Evolutionary conservation across 306 rosid genomes (phyloP), one percentile per base, ranked within the genome.

Genomic region (Inga oerstediana): DNA sequence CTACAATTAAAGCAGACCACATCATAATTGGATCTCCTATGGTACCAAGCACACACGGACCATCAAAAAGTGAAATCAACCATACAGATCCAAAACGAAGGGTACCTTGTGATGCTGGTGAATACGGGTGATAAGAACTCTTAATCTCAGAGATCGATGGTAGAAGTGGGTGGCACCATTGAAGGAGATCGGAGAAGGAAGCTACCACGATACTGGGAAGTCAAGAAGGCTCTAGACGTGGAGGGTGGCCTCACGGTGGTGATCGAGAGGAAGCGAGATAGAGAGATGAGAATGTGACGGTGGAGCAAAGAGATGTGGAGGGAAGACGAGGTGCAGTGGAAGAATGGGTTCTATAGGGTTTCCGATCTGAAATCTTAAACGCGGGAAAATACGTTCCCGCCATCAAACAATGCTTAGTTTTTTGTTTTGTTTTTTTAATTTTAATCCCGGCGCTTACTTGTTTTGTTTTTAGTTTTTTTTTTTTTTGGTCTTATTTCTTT

Each of bases 361-460:
- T 73, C 41, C 0, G 24, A 7, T 46, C 77, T 48, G 61, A 73
- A 72, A 46, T 73, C 61, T 27, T 27, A 27, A 73, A 73, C 77
- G 77, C 77, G 77, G 77, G 77, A 73, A 46, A 48, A 2, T 0
- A 16, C 51, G 8, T 73, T 73, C 77, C 77, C 77, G 77, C 77
- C 43, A 44, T 2, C 24, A 73, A 73, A 13, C 22, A 14, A 11
- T 11, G 8, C 4, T 7, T 19, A 17, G 0, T 7, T 19, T 54
- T 19, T 54, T 44, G 45, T 27, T 5, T 41, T 3, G 45, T 46
- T 13, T 46, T 46, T 3, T 27, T 27, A 27, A 27, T 27, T 27
- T 27, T 1, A 27, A 27, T 27, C 1, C 49, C 49, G 11, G 11
- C 49, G 15, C 51, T 37, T 37, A 37, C 41, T 44, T 44, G 45